Percentiles rank a stretch among this genome's conserved stretches.
phyloP scores from a whole-genome alignment of 176 grass and related monocot genomes.

The Pontederia crassipes region DNA sequence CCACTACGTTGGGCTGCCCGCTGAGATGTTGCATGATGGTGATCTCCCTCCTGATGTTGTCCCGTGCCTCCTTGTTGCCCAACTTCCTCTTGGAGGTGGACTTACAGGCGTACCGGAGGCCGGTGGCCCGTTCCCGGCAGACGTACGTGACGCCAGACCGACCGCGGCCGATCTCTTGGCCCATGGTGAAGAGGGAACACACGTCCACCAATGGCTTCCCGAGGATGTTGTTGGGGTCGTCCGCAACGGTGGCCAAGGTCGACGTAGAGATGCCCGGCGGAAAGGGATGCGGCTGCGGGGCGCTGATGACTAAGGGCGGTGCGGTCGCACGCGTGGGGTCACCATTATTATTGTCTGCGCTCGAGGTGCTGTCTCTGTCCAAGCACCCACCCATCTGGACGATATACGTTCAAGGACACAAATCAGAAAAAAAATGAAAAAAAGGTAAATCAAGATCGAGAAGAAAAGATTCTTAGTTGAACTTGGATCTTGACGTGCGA shows the following conservation, averaged over 20 bases:
- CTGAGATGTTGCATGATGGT: constrained; percentile 88
- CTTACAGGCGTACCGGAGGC: constrained; percentile 69
- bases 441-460: no score
- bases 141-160: constrained; percentile 77
- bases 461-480: no score
- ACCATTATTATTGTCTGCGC: no score
- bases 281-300: background rate
- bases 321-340: background rate
- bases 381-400: no score
- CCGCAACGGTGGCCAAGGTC: background rate
- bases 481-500: no score
- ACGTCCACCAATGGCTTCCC: constrained; percentile 48
- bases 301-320: no score
- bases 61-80: constrained; percentile 35
- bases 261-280: background rate
- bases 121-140: constrained; percentile 52
- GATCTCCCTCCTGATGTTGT: constrained; percentile 73
- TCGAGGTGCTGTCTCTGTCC: no score
- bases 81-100: constrained; percentile 83
- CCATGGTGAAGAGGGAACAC: constrained; percentile 35
- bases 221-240: constrained; percentile 25
- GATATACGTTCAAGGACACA: no score
- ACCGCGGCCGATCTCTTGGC: constrained; percentile 61
- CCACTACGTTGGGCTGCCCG: constrained; percentile 72
- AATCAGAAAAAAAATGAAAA: no score